Conservation (phyloP, 202 grass and related monocot genomes). For the Setaria viridis region DNA sequence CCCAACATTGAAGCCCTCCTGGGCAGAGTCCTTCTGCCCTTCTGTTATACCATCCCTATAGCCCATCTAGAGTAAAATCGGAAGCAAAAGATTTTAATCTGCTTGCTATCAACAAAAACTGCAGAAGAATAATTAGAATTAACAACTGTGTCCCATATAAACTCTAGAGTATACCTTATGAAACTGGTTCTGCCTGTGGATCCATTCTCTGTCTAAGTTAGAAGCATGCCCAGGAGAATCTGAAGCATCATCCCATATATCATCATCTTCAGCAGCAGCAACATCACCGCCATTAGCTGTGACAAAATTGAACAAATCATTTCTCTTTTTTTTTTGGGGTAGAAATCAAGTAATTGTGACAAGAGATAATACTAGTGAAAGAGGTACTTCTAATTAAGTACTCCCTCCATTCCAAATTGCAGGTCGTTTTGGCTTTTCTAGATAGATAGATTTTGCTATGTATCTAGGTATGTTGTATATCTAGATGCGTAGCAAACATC, state of each 20-base stretch:
- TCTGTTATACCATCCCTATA: conserved; percentile 89
- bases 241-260: conserved; percentile 59
- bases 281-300: conserved; percentile 26
- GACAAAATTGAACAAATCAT: neutral
- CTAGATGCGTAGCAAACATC: too few relatives aligned
- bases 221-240: conserved; percentile 40
- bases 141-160: neutral
- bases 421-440: too few relatives aligned
- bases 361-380: conserved; percentile 4
- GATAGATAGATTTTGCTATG: too few relatives aligned
- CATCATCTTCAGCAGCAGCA: conserved; percentile 12
- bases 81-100: conserved; percentile 23
- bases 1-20: conserved; percentile 90
- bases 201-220: conserved; percentile 69
- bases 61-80: conserved; percentile 64
- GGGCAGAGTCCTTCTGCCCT: conserved; percentile 81
- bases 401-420: too few relatives aligned
- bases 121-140: neutral
- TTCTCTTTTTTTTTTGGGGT: neutral
- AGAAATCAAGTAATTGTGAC: conserved; percentile 13
- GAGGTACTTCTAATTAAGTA: neutral
- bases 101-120: neutral
- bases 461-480: too few relatives aligned
- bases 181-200: conserved; percentile 64
- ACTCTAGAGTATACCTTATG: conserved; percentile 60